A percentile compares a stretch with the other conserved stretches of the same genome.
phyloP scores from a whole-genome alignment of 2,329 filamentous ascomycete genomes.

The Rosellinia necatrix region DNA sequence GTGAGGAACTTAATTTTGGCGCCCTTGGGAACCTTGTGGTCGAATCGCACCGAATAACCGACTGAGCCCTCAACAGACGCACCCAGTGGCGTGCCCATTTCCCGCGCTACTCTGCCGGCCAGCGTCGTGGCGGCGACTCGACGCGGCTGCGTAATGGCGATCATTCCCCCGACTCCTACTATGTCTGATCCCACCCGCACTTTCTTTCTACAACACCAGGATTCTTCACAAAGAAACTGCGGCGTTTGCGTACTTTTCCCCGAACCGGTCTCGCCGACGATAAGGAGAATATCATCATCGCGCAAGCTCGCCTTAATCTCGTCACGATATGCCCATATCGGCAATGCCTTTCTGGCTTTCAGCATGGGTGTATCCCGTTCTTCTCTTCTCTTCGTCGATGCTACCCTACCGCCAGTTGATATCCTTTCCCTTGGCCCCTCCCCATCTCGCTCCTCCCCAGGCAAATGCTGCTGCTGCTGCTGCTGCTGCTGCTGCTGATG shows the following conservation, averaged over 20 bases:
- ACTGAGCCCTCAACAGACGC: constrained; percentile 58
- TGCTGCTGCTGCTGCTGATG: constrained; percentile 24
- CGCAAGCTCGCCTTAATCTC: constrained; percentile 69
- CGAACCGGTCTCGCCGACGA: constrained; percentile 93
- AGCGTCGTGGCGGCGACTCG: constrained; percentile 92
- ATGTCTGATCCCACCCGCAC: constrained; percentile 54
- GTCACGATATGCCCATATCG: constrained; percentile 76
- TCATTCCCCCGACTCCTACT: constrained; percentile 71
- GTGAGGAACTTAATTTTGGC: constrained; percentile 92
- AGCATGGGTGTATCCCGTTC: constrained; percentile 36
- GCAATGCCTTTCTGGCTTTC: constrained; percentile 67
- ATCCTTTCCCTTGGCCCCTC: background rate
- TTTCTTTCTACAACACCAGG: constrained; percentile 73
- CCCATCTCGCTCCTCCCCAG: constrained; percentile 8
- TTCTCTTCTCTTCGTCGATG: constrained; percentile 10
- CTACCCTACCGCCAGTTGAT: background rate
- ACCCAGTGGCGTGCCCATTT: constrained; percentile 62
- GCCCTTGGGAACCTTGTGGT: constrained; percentile 80
- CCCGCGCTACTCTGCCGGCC: constrained; percentile 83
- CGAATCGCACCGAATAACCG: constrained; percentile 94
- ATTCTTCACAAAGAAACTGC: constrained; percentile 79
- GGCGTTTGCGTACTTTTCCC: constrained; percentile 97
- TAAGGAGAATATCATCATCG: constrained; percentile 72
- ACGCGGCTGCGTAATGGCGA: constrained; percentile 93
- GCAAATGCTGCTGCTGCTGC: constrained; percentile 21